These are phyloP conservation scores for Aaosphaeria pasadenensis DNA, from an alignment of 2,329 filamentous ascomycete species.

Conservation along the genomic window DNA sequence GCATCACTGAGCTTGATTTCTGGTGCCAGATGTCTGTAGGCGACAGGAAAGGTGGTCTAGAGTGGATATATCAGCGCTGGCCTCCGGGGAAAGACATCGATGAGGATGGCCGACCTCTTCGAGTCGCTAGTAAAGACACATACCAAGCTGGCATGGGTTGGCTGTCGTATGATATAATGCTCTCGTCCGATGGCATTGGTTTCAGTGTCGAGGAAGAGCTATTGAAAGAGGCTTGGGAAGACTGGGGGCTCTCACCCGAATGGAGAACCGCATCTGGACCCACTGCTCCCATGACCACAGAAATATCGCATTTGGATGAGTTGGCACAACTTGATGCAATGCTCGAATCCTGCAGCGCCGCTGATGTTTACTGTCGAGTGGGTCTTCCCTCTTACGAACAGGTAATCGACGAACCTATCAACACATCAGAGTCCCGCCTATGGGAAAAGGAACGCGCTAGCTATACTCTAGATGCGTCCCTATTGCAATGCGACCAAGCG, in stretches of 20 bases:
- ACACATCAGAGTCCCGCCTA: slow-evolving; percentile 62
- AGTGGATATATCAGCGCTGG: slow-evolving; percentile 84
- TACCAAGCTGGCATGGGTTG: slow-evolving; percentile 77
- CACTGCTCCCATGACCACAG: background rate
- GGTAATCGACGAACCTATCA: slow-evolving; percentile 49
- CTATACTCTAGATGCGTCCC: slow-evolving; percentile 52
- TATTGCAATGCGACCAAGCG: slow-evolving; percentile 52
- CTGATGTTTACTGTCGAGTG: slow-evolving; percentile 58
- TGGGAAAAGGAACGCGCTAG: slow-evolving; percentile 51
- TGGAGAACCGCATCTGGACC: background rate
- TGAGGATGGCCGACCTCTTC: slow-evolving; percentile 62
- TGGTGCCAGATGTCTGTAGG: slow-evolving; percentile 98
- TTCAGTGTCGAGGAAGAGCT: slow-evolving; percentile 60
- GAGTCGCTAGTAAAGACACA: slow-evolving; percentile 78
- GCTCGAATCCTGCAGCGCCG: slow-evolving; percentile 60
- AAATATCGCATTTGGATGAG: slow-evolving; percentile 11
- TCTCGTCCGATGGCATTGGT: slow-evolving; percentile 34
- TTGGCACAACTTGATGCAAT: slow-evolving; percentile 54
- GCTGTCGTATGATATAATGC: slow-evolving; percentile 61
- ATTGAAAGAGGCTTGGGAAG: slow-evolving; percentile 62
- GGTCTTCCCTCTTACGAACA: slow-evolving; percentile 41
- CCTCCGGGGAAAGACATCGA: slow-evolving; percentile 69
- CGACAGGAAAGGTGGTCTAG: slow-evolving; percentile 79
- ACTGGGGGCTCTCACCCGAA: slow-evolving; percentile 62
- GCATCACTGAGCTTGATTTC: slow-evolving; percentile 81